Evolutionary conservation across 1,284 basidiomycete genomes (phyloP), one percentile per base, ranked within the genome.

Genomic region (Cutaneotrichosporon curvatum): DNA sequence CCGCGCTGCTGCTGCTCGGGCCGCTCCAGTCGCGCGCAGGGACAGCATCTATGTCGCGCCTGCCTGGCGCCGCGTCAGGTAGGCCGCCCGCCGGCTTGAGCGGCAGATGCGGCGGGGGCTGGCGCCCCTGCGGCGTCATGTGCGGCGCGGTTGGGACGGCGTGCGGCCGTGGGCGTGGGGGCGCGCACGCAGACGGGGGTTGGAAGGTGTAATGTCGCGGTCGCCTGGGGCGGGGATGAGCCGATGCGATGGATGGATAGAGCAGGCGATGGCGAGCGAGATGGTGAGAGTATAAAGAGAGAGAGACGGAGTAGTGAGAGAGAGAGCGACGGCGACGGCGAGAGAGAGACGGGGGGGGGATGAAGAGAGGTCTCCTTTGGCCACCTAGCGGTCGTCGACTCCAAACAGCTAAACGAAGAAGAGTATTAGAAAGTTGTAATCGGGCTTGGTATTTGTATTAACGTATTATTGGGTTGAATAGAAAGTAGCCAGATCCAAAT

Each of bases 71-170:
- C 12, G 36, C 46, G 28, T 46, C 47, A 28, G 35, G 42, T 35
- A 50, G 35, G 28, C 48, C 52, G 37, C 46, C 52, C 15, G 48
- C 46, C n/a, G 52, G 52, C 33, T 54, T 54, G 14, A 50, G 41
- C 20, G 52, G 52, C 16, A 54, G 34, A 28, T 50, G 48, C 43
- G 52, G 49, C 48, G 52, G 52, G 25, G 52, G 52, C 52, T 50
- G 52, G 42, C 52, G 52, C 48, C 52, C 52, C 40, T 47, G 52
- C 37, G 52, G 52, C 48, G 43, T 54, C 52, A 54, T 54, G 40
- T n/a, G 16, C 32, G 30, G 40, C 16, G 32, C 8, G 5, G 32
- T 15, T 34, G 32, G 32, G n/a, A 32, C 30, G 30, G 40, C 21
- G 40, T 16, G 43, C 33, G 10, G 20, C 32, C 22, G 41, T 10